Base-by-base conservation (phyloP, 1,139 yeast genomes). In the Saccharomycopsis crataegensis region DNA sequence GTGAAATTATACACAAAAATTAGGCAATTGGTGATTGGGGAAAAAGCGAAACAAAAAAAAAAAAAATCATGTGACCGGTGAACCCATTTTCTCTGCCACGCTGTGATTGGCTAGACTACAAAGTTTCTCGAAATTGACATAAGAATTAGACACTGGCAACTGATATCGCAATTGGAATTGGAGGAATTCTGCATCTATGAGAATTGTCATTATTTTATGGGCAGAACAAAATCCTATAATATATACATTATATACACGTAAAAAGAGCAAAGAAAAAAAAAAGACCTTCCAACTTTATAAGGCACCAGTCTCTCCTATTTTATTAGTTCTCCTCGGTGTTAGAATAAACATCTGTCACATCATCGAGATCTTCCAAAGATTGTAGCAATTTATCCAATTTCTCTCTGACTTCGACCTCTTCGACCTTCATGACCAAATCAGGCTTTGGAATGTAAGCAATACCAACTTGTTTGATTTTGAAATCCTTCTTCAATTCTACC, bases 331-430 rank as follows among this genome's bases (percentile, higher is more conserved):
- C 14, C 11, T 32, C 34, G 12, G 11, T n/a, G 48, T 75, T 93
- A 61, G 78, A 73, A 69, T 86, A 87, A 58, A 86, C 81, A 59
- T 83, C 89, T 8, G 89, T 81, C 38, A 91, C 86, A 62, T 91
- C 97, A 50, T 86, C 88, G 22, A 88, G 70, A 43, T 82, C 88
- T 57, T 88, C 95, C 52, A 91, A 71, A 54, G 75, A 74, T 33
- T 69, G 73, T 48, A 85, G 67, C 41, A 90, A 79, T 63, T 82
- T 86, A 31, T 76, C 76, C 60, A 80, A 77, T 36, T 76, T 75
- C 58, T 74, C 75, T 51, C 69, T 72, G 28, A 73, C 70, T 14
- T 79, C 86, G 46, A 74, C 80, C 49, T 78, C 79, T 0, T 77
- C 77, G 47, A 80, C 76, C 11, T 73, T 75, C 4, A 83, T 82